These are phyloP conservation scores for Mycena rebaudengoi DNA, from an alignment of 768 basidiomycete genomes.

Conservation along the genomic window DNA sequence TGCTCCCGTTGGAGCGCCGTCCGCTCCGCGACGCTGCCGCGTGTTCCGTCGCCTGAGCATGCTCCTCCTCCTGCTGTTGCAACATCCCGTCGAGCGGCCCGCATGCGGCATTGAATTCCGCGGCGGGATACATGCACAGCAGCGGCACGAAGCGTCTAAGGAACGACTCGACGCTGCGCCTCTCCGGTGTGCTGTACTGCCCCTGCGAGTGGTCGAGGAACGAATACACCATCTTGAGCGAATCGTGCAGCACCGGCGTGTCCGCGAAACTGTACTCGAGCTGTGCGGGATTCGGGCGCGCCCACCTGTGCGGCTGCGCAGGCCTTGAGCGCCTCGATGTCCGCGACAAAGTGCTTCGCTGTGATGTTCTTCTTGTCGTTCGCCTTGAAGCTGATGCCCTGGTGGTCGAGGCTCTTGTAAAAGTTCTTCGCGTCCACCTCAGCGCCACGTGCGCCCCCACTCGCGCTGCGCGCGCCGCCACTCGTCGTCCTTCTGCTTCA, in stretches of 20 bases:
- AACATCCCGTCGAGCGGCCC: constrained; percentile 61
- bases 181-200: constrained; percentile 78
- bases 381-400: constrained; percentile 92
- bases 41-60: constrained; percentile 41
- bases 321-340: constrained; percentile 76
- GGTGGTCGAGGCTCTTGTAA: constrained; percentile 97
- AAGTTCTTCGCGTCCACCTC: constrained; percentile 98
- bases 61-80: constrained; percentile 45
- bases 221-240: constrained; percentile 87
- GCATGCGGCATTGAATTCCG: constrained; percentile 72
- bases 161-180: constrained; percentile 85
- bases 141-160: constrained; percentile 85
- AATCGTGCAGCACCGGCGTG: constrained; percentile 83
- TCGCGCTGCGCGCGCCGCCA: constrained; percentile 95
- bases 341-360: constrained; percentile 80
- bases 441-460: constrained; percentile 96
- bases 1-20: constrained; percentile 55
- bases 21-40: constrained; percentile 47
- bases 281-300: constrained; percentile 51
- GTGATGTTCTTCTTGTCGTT: constrained; percentile 96
- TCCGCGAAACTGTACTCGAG: constrained; percentile 84
- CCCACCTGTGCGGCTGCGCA: constrained; percentile 57
- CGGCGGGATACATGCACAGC: constrained; percentile 74
- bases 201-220: constrained; percentile 90
- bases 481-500: constrained; percentile 96